Evolutionary conservation across 1,284 basidiomycete species (phyloP).

Genomic region (Trichosporon faecale): DNA sequence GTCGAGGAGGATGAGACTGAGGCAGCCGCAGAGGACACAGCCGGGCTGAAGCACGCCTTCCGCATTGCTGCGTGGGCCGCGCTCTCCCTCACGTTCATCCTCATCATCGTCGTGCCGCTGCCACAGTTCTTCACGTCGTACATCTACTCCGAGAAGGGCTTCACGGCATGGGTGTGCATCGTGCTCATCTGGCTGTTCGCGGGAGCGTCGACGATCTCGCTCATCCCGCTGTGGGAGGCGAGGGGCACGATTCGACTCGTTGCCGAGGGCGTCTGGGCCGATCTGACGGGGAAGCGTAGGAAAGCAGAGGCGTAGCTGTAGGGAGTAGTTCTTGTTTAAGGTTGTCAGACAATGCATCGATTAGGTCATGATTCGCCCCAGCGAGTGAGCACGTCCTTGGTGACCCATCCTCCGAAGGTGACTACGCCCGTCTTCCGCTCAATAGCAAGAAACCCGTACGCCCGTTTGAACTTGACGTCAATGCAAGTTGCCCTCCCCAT

Average conservation of each 20-base stretch:
- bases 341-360: not conserved
- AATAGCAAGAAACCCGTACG: not conserved
- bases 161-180: slow-evolving; percentile 63
- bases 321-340: not conserved
- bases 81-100: slow-evolving; percentile 55
- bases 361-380: not conserved
- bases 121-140: slow-evolving; percentile 77
- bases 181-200: slow-evolving; percentile 80
- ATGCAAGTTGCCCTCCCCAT: not conserved
- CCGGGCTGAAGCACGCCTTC: slow-evolving; percentile 64
- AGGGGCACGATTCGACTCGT: slow-evolving; percentile 64
- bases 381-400: not conserved
- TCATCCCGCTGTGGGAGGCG: slow-evolving; percentile 84
- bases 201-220: slow-evolving; percentile 68
- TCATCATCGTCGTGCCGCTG: slow-evolving; percentile 65
- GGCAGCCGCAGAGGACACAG: slow-evolving; percentile 13
- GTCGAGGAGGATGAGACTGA: slow-evolving; percentile 34
- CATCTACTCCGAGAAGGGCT: slow-evolving; percentile 64
- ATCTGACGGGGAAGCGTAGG: slow-evolving; percentile 8
- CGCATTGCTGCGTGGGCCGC: slow-evolving; percentile 71
- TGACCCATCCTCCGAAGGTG: not conserved
- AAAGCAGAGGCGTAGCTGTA: not conserved
- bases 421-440: not conserved
- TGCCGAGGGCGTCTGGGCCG: slow-evolving; percentile 14
- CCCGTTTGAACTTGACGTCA: not conserved